Conservation (phyloP, 441 rosid genomes). For the Euphorbia schlechtendalii region DNA sequence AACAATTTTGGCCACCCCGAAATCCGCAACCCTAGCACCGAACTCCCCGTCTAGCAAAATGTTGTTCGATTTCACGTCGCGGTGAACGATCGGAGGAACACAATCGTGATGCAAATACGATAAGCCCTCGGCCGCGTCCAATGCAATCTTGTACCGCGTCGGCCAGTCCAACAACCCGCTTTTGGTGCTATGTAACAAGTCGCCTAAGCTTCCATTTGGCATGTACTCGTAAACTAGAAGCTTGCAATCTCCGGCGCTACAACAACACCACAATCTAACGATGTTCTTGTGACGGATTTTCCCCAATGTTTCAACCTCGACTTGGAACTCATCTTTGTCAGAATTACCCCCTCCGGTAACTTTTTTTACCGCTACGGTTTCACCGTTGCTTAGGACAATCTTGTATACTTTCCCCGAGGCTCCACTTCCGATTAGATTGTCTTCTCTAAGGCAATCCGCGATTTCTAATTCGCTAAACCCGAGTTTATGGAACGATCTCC, state of each 20-base stretch:
- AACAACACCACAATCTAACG: constrained; percentile 92
- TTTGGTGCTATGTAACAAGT: constrained; percentile 78
- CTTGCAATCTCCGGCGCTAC: constrained; percentile 69
- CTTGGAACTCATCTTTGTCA: constrained; percentile 75
- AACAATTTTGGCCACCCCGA: constrained; percentile 87
- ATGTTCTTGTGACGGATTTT: constrained; percentile 95
- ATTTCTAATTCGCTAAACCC: constrained; percentile 88
- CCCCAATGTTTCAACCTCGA: constrained; percentile 85
- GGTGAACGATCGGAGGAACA: constrained; percentile 87
- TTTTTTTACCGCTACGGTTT: constrained; percentile 85
- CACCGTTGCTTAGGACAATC: constrained; percentile 68
- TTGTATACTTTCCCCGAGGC: constrained; percentile 93
- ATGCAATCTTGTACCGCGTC: constrained; percentile 63
- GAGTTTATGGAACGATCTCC: constrained; percentile 95
- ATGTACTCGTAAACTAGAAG: constrained; percentile 92
- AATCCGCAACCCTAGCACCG: constrained; percentile 90
- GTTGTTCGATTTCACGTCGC: constrained; percentile 94
- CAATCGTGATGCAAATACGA: constrained; percentile 92
- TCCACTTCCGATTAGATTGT: constrained; percentile 84
- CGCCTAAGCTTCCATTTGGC: constrained; percentile 96
- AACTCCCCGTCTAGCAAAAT: constrained; percentile 76
- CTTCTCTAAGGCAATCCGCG: constrained; percentile 63
- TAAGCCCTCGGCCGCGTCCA: constrained; percentile 90
- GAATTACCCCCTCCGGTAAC: constrained; percentile 47
- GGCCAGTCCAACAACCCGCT: constrained; percentile 79